phyloP scores from a whole-genome alignment of 352 stramenopile genomes.

The Pythium guiyangense region DNA sequence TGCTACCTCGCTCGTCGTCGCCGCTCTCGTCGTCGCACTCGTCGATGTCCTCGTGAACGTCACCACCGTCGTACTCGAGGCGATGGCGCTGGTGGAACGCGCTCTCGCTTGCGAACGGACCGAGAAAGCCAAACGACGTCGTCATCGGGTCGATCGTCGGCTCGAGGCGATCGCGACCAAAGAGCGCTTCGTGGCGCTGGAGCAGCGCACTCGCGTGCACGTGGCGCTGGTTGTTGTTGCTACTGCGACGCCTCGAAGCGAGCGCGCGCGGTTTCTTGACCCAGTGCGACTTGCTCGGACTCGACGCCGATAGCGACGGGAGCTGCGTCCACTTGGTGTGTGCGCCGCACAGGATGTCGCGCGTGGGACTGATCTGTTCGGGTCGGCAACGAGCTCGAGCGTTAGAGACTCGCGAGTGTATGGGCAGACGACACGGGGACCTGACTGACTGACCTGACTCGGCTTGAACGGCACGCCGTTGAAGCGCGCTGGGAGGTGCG shows the following conservation, averaged over 20 bases:
- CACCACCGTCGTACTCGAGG: slow-evolving; percentile 3
- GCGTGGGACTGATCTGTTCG: slow-evolving; percentile 41
- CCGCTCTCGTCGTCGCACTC: not conserved
- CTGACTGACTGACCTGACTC: slow-evolving; percentile 51
- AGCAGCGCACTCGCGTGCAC: too few relatives aligned
- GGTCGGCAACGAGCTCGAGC: too few relatives aligned
- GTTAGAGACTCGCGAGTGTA: too few relatives aligned
- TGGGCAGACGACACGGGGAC: too few relatives aligned
- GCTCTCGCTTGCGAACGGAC: slow-evolving; percentile 15
- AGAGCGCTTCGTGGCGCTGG: slow-evolving; percentile 6
- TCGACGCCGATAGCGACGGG: slow-evolving; percentile 24
- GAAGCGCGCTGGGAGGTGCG: slow-evolving; percentile 52
- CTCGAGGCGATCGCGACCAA: slow-evolving; percentile 11
- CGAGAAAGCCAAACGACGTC: slow-evolving; percentile 20
- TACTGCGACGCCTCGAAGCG: slow-evolving; percentile 3
- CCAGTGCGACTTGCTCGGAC: slow-evolving; percentile 5
- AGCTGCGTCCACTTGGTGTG: slow-evolving; percentile 50
- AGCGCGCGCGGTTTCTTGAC: too few relatives aligned
- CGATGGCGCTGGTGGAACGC: not conserved
- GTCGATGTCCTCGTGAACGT: not conserved
- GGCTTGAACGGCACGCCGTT: slow-evolving; percentile 57
- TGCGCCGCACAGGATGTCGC: slow-evolving; percentile 41
- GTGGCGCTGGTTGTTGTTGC: slow-evolving; percentile 12
- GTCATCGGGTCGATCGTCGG: slow-evolving; percentile 17
- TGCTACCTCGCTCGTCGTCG: too few relatives aligned